These are phyloP conservation scores for Angomonas desouzai DNA, from an alignment of 208 protist genomes.

Conservation along the genomic window DNA sequence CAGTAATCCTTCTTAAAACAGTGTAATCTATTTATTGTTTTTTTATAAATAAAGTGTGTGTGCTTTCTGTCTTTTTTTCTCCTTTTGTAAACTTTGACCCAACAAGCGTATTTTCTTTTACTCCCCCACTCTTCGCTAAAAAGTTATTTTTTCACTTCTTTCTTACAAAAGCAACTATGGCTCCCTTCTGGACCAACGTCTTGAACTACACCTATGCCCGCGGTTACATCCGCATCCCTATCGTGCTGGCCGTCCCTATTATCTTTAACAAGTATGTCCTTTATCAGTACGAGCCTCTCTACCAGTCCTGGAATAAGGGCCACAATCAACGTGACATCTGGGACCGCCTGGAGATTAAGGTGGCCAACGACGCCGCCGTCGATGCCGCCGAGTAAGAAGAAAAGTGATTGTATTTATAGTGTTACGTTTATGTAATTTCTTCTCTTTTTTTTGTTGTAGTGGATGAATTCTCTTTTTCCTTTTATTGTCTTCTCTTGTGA, in stretches of 20 bases:
- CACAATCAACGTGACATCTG: conserved; percentile 86
- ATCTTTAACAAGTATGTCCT: conserved; percentile 85
- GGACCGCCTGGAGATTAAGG: conserved; percentile 79
- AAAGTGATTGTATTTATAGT: conserved; percentile 17
- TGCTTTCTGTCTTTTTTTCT: neutral
- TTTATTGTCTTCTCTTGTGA: conserved; percentile 7
- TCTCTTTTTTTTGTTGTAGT: conserved; percentile 10
- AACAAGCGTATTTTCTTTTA: neutral
- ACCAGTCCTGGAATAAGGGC: conserved; percentile 73
- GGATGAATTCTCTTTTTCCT: conserved; percentile 9
- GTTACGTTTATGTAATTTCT: conserved; percentile 9
- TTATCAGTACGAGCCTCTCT: conserved; percentile 58
- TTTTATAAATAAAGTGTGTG: no score
- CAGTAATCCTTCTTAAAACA: neutral
- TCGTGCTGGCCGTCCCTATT: conserved; percentile 69
- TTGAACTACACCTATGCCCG: conserved; percentile 80
- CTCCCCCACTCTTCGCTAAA: no score
- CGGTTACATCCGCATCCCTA: conserved; percentile 80
- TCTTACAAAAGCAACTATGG: conserved; percentile 5
- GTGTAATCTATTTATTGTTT: no score
- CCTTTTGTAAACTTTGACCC: neutral
- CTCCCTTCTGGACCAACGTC: conserved; percentile 79
- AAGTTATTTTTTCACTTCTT: no score
- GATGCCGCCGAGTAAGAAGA: conserved; percentile 25
- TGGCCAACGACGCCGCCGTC: conserved; percentile 16